phyloP scores from a whole-genome alignment of 2,329 filamentous ascomycete genomes.

The Hypoxylon sp. region DNA sequence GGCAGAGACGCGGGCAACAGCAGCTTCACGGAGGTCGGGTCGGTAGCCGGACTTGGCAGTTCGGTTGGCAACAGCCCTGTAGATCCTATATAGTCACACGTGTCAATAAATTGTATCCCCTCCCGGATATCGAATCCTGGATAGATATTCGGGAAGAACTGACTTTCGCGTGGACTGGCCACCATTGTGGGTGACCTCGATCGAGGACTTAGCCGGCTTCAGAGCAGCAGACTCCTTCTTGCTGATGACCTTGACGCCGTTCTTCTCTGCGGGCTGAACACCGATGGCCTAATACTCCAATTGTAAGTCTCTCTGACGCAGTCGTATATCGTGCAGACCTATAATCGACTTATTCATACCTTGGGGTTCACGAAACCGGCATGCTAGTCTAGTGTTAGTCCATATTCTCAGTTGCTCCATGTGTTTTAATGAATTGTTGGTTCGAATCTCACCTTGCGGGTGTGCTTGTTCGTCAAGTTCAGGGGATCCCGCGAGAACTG shows the following conservation, averaged over 20 bases:
- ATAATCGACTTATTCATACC: conserved; percentile 67
- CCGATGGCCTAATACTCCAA: conserved; percentile 79
- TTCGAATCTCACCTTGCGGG: conserved; percentile 78
- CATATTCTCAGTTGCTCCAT: conserved; percentile 51
- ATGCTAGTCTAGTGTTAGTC: conserved; percentile 72
- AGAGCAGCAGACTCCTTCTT: conserved; percentile 83
- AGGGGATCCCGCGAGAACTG: conserved; percentile 95
- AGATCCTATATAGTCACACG: conserved; percentile 73
- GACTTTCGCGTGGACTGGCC: conserved; percentile 85
- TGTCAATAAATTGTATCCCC: conserved; percentile 19
- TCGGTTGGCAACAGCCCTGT: conserved; percentile 87
- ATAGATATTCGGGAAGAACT: conserved; percentile 58
- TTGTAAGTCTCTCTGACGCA: conserved; percentile 48
- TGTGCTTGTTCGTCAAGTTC: conserved; percentile 93
- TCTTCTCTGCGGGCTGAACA: conserved; percentile 81
- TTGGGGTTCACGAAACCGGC: conserved; percentile 95
- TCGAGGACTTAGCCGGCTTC: conserved; percentile 78
- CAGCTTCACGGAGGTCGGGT: conserved; percentile 80
- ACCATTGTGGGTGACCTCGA: conserved; percentile 78
- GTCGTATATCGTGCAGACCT: conserved; percentile 14
- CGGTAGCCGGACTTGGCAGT: conserved; percentile 90
- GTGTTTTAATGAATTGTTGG: conserved; percentile 63
- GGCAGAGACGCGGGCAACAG: conserved; percentile 89
- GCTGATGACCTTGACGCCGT: conserved; percentile 83
- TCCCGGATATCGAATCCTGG: neutral